phyloP scores from a whole-genome alignment of 257 asterid species.

The Vinca minor region DNA sequence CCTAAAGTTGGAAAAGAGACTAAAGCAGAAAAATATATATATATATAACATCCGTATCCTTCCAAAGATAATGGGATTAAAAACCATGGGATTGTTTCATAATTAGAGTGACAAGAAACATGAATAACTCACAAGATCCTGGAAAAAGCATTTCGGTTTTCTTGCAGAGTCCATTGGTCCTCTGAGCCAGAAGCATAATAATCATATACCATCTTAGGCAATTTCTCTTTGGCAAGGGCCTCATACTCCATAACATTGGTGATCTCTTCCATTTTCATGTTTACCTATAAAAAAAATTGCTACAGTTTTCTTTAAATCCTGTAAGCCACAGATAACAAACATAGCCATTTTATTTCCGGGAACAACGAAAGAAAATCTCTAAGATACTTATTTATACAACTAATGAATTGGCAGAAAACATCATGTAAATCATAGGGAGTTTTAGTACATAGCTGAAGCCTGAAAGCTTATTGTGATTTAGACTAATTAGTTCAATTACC shows the following conservation, averaged over 20 bases:
- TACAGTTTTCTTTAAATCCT: neutral
- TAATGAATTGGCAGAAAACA: neutral
- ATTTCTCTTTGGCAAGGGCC: slow-evolving; percentile 30
- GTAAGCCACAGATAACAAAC: neutral
- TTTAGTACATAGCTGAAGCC: neutral
- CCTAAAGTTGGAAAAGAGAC: neutral
- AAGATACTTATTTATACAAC: neutral
- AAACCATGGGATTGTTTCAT: neutral
- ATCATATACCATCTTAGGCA: slow-evolving; percentile 35
- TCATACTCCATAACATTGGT: slow-evolving; percentile 29
- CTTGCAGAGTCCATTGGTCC: slow-evolving; percentile 34
- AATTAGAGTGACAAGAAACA: neutral
- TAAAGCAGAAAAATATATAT: neutral
- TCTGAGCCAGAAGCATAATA: slow-evolving; percentile 41
- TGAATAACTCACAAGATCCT: slow-evolving; percentile 25
- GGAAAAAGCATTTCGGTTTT: slow-evolving; percentile 32
- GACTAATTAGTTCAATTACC: neutral
- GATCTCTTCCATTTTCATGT: slow-evolving; percentile 18
- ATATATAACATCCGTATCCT: neutral
- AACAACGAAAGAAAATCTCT: neutral
- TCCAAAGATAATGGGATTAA: neutral
- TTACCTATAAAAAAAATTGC: neutral
- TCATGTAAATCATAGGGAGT: neutral
- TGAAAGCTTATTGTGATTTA: neutral
- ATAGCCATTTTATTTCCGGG: neutral